Evolutionary conservation across 176 grass and related monocot species (phyloP).

Genomic region (Zea luxurians): DNA sequence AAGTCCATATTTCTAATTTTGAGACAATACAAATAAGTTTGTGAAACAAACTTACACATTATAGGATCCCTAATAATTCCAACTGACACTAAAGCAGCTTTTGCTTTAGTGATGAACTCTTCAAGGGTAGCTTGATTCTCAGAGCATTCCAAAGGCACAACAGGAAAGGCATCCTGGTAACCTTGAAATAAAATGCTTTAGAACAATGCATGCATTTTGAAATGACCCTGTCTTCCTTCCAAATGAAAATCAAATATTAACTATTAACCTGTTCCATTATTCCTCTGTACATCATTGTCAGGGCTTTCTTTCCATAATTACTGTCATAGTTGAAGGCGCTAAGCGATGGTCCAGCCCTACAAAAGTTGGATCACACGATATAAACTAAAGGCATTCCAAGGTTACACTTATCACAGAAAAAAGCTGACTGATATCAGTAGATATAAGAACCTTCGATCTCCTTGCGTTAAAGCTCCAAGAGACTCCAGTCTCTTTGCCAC

Average conservation of each 20-base stretch:
- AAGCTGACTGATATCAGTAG: neutral
- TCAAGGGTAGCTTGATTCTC: conserved; percentile 53
- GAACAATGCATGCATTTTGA: conserved; percentile 1
- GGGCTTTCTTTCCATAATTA: conserved; percentile 81
- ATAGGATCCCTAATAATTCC: conserved; percentile 82
- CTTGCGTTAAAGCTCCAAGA: conserved; percentile 99
- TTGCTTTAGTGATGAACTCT: conserved; percentile 73
- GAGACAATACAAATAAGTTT: conserved; percentile 31
- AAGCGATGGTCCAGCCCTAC: conserved; percentile 76
- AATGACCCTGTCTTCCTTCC: neutral
- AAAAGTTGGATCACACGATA: conserved; percentile 23
- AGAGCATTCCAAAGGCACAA: conserved; percentile 83
- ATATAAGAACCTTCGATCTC: conserved; percentile 78
- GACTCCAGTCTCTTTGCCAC: conserved; percentile 92
- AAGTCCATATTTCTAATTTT: neutral
- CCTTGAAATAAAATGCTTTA: conserved; percentile 42
- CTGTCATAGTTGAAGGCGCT: conserved; percentile 92
- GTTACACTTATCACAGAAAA: conserved; percentile 6
- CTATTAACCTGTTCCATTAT: conserved; percentile 85
- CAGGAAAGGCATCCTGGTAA: conserved; percentile 62
- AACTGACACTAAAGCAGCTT: conserved; percentile 84
- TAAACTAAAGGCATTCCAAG: conserved; percentile 16
- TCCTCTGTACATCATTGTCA: conserved; percentile 80
- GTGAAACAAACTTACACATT: conserved; percentile 58
- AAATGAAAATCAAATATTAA: neutral